A percentile compares a stretch with the other conserved stretches of the same genome.
Conservation (phyloP, 805 yeast genomes). For the Hanseniaspora meyeri region DNA sequence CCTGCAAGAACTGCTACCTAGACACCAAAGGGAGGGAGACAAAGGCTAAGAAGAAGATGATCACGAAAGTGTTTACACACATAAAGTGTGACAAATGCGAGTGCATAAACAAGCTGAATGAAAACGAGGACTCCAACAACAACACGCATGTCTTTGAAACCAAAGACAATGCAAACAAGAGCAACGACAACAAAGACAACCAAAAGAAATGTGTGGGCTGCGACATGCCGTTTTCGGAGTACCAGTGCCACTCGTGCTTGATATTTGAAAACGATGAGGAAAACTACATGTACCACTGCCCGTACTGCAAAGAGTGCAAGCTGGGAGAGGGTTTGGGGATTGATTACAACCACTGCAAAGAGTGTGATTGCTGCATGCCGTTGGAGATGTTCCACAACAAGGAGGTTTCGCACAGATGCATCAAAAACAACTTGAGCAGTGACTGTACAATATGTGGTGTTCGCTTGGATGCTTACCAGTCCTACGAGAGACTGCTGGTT, state of each 20-base stretch:
- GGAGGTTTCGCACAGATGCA: slow-evolving; percentile 5
- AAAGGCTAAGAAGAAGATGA: background rate
- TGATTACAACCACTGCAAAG: slow-evolving; percentile 83
- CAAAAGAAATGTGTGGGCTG: background rate
- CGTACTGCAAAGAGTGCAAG: slow-evolving; percentile 84
- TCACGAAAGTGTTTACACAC: background rate
- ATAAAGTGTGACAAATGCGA: slow-evolving; percentile 5
- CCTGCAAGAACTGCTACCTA: slow-evolving; percentile 7
- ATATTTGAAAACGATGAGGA: slow-evolving; percentile 70
- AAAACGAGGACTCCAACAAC: background rate
- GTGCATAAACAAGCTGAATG: background rate
- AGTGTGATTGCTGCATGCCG: slow-evolving; percentile 79
- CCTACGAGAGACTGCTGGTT: background rate
- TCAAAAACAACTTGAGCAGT: slow-evolving; percentile 6
- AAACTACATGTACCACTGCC: slow-evolving; percentile 83
- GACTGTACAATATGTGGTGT: slow-evolving; percentile 8
- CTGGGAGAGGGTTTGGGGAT: slow-evolving; percentile 78
- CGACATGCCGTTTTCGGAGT: slow-evolving; percentile 47
- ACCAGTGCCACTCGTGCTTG: slow-evolving; percentile 67
- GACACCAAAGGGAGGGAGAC: background rate
- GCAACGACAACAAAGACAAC: no score
- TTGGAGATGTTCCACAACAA: slow-evolving; percentile 57
- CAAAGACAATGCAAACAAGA: background rate
- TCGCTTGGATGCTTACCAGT: background rate
- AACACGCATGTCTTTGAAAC: no score